Evolutionary conservation across 495 filamentous ascomycete species (phyloP).

Genomic region (Tetracladium setigerum): DNA sequence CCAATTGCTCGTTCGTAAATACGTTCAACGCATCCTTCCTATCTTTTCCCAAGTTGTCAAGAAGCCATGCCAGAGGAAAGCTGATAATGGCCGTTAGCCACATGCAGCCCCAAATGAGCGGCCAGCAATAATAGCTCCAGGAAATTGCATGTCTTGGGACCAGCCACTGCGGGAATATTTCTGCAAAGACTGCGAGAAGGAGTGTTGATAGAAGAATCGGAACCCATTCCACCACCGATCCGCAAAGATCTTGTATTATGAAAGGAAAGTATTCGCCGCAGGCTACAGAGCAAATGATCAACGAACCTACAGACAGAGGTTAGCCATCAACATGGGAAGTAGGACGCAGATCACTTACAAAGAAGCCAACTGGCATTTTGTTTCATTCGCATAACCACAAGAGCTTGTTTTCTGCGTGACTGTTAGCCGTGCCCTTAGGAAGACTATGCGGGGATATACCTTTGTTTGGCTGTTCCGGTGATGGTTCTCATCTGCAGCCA

Average conservation of each 20-base stretch:
- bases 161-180: constrained; percentile 17
- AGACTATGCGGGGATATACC: constrained; percentile 1
- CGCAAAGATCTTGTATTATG: constrained; percentile 10
- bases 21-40: constrained; percentile 2
- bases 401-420: constrained; percentile 4
- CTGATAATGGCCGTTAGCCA: constrained; percentile 9
- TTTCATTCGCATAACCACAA: constrained; percentile 10
- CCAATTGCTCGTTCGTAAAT: constrained; percentile 12
- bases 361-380: constrained; percentile 13
- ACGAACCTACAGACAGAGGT: constrained; percentile 11
- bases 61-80: constrained; percentile 14
- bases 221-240: neutral
- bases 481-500: constrained; percentile 13
- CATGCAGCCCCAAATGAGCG: constrained; percentile 19
- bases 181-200: constrained; percentile 10
- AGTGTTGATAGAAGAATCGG: constrained; percentile 13
- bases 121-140: constrained; percentile 16
- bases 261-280: constrained; percentile 15
- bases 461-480: constrained; percentile 17
- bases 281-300: constrained; percentile 13
- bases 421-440: neutral
- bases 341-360: constrained; percentile 7
- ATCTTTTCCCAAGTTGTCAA: constrained; percentile 1
- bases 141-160: constrained; percentile 12
- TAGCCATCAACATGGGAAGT: neutral